Base-by-base conservation (phyloP, 169 alveolate genomes). In the Plasmodium relictum region DNA sequence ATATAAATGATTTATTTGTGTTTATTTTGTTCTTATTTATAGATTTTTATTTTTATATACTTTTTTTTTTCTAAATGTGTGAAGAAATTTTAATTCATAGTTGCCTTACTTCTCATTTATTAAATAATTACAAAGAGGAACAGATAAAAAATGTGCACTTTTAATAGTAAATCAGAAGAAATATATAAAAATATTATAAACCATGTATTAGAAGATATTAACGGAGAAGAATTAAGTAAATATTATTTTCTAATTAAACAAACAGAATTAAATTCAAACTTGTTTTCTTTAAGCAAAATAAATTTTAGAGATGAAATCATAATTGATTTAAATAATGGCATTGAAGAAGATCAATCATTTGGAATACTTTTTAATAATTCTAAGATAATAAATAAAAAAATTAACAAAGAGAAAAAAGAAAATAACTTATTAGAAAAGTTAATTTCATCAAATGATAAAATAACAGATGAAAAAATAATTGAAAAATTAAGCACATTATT, bases 221-320 rank as follows among this genome's bases (percentile, higher is more conserved):
- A 65, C 16, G 24, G 39, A 45, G 59, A 54, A 66, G 26, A 68
- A 54, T 14, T 71, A 20, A 22, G 14, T 54, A 83, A 83, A 7
- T 83, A 54, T 68, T 83, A 68, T 83, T 83, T 83, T 69, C 41
- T 83, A 52, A 68, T 83, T 52, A 68, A 83, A 48, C 83, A 83
- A 16, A 68, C 6, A 5, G 24, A 83, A 41, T 24, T 22, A 16
- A 6, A 66, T n/a, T 54, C 63, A 18, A 54, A 45, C 2, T 44
- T 42, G 6, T 83, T 68, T 83, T 83, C 91, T 0, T 48, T 83
- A 68, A n/a, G 85, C 42, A 83, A 83, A 83, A 48, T 83, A 18
- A 68, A 42, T 18, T 83, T 83, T 62, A 83, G 91, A 54, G 52
- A 83, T 52, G 91, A 83, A 44, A 41, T 61, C 50, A 37, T 83